Evolutionary conservation across 495 filamentous ascomycete species (phyloP).

Genomic region (Trichoderma asperelloides): DNA sequence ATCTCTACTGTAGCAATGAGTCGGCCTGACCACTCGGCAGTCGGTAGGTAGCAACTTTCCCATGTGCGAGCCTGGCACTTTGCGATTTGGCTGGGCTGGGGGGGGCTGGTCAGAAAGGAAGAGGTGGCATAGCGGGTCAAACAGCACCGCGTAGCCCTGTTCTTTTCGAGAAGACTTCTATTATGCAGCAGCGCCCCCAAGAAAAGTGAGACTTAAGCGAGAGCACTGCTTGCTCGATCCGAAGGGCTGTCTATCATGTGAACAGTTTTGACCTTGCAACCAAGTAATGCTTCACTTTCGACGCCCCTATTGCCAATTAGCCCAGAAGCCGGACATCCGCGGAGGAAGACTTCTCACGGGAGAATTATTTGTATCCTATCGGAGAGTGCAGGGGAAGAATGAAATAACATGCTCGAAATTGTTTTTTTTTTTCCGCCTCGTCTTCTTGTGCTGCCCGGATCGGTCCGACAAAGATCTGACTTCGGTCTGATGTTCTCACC

Average conservation of each 20-base stretch:
- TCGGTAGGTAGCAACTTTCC: neutral
- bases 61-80: neutral
- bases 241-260: neutral
- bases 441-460: too few species aligned
- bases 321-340: neutral
- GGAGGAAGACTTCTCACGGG: neutral
- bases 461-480: too few species aligned
- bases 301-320: neutral
- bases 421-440: too few species aligned
- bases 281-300: neutral
- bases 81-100: neutral
- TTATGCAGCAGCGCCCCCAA: neutral
- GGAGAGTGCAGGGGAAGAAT: neutral
- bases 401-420: neutral
- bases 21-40: neutral
- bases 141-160: neutral
- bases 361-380: conserved; percentile 1
- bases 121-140: neutral
- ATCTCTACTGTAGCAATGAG: neutral
- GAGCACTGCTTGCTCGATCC: neutral
- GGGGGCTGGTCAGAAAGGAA: neutral
- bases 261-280: neutral
- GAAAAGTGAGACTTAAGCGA: neutral
- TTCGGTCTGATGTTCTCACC: too few species aligned
- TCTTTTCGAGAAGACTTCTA: neutral